Base-by-base conservation (phyloP, 2,329 filamentous ascomycete species). In the Neonectria faginata region DNA sequence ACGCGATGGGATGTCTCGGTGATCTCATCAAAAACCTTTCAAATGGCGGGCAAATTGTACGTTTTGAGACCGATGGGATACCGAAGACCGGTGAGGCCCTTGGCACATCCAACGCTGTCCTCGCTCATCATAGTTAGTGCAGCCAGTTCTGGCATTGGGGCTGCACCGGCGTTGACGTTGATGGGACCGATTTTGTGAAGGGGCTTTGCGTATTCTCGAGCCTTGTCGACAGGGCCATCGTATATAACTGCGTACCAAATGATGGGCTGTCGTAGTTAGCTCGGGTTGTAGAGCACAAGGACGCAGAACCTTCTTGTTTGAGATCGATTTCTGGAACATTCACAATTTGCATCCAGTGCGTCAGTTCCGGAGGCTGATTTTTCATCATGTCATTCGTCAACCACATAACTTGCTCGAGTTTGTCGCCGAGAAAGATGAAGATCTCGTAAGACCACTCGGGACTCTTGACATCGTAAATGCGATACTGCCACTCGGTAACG, bases 131-230 rank as follows among this genome's bases (percentile, higher is more conserved):
- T 72, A 1, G 79, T 80, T 76, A 80, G 79, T 7, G 25, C 65
- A 3, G 82, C 77, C 1, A 86, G 71, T 27, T 84, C 82, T 0
- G 67, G 77, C 70, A 85, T 84, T 41, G 76, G 77, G 6, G 79
- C 81, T 8, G 67, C 66, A 0, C 70, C 54, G 3, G 77, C 57
- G 1, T 74, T 57, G 25, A 67, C 61, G 11, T 72, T 71, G 10
- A 84, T 25, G 0, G 82, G 79, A 0, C 76, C 76, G 1, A 85
- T 71, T 5, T 76, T 75, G 41, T 75, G 74, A 61, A 85, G 81
- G 0, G 84, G 79, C 18, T 77, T 67, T 0, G 79, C 78, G 64
- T 82, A 82, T 25, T 67, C 67, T 1, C 74, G 31, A 16, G 81
- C 76, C 25, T 83, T 77, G 1, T 71, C 54, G 3, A 71, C 72